Evolutionary conservation across 2,329 filamentous ascomycete genomes (phyloP), one percentile per base, ranked within the genome.

Genomic region (Neofusicoccum sp.): DNA sequence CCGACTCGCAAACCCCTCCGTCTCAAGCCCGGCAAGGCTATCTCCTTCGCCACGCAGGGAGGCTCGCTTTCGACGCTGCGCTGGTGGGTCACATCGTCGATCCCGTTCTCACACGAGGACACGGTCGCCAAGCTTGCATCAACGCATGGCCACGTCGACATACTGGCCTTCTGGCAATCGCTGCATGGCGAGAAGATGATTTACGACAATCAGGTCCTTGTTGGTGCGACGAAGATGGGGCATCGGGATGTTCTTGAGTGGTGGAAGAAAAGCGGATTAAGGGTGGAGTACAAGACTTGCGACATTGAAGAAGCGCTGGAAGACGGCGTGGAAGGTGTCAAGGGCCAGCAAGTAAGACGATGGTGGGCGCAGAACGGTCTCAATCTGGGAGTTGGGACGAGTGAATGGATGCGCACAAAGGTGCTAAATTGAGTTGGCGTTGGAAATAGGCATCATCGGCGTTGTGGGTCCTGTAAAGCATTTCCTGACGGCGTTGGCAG

Each of bases 251-350:
- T 97, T 28, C 80, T 98, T 6, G 92, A 97, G 74, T 97, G 94
- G 94, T 97, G 94, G 93, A 90, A 91, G 71, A 83, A 83, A 60
- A 90, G 88, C 69, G 87, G 88, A 0, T 83, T 93, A 68, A 84
- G 86, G 59, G 93, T 97, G 31, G 92, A 96, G 76, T 97, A 97
- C 77, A 93, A 94, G 75, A 96, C 92, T 1, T 97, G 93, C 75
- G 93, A 96, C 75, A 95, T 98, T 65, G 93, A 97, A 74, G 94
- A 97, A 77, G 93, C 93, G 0, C 83, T 97, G 43, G 93, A 97
- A 74, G 93, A 97, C 73, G 91, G 92, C 28, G 85, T 94, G 3
- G 85, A 86, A 41, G 85, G 82, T 1, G 77, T 81, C 4, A 88
- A 89, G 61, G 89, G 92, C 66, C 86, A 88, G 67, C 84, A 85